Percentiles rank a stretch among this genome's conserved stretches.
phyloP scores from a whole-genome alignment of 495 filamentous ascomycete genomes.

The Penicillium salamii region DNA sequence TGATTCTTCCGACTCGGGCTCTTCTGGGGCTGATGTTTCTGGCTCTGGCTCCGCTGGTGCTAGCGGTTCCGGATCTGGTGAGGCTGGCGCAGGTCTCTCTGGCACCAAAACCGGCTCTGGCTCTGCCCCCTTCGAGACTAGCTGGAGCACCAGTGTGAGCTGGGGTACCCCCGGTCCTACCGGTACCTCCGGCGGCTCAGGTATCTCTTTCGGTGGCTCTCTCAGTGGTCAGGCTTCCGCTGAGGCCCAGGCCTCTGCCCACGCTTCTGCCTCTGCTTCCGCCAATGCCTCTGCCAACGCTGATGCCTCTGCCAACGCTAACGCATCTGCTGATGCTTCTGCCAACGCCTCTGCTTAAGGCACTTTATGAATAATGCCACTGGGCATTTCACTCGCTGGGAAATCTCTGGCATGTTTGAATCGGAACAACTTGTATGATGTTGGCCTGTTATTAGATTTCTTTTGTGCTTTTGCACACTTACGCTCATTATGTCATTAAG shows the following conservation, averaged over 20 bases:
- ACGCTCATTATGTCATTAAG: conserved; percentile 13
- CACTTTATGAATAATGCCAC: too few species aligned
- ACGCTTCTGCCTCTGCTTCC: not conserved
- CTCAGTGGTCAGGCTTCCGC: conserved; percentile 4
- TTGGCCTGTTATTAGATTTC: conserved; percentile 9
- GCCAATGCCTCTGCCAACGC: conserved; percentile 7
- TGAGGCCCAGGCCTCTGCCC: not conserved
- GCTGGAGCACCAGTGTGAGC: conserved; percentile 12
- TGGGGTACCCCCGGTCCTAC: conserved; percentile 7
- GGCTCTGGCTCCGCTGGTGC: conserved; percentile 12
- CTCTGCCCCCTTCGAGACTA: not conserved
- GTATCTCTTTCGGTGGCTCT: conserved; percentile 1
- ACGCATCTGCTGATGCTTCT: conserved; percentile 5
- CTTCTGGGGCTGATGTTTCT: conserved; percentile 11
- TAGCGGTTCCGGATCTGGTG: conserved; percentile 18
- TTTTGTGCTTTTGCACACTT: conserved; percentile 12
- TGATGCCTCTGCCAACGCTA: not conserved
- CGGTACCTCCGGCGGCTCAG: not conserved
- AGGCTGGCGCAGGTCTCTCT: conserved; percentile 8
- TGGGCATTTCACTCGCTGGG: too few species aligned
- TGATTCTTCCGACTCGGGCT: conserved; percentile 11
- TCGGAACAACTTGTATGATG: conserved; percentile 2
- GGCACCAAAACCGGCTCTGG: conserved; percentile 7
- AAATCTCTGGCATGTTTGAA: not conserved
- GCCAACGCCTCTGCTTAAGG: conserved; percentile 4